Base-by-base conservation (phyloP, 2,329 filamentous ascomycete genomes). In the Teratosphaeria zuluensis region DNA sequence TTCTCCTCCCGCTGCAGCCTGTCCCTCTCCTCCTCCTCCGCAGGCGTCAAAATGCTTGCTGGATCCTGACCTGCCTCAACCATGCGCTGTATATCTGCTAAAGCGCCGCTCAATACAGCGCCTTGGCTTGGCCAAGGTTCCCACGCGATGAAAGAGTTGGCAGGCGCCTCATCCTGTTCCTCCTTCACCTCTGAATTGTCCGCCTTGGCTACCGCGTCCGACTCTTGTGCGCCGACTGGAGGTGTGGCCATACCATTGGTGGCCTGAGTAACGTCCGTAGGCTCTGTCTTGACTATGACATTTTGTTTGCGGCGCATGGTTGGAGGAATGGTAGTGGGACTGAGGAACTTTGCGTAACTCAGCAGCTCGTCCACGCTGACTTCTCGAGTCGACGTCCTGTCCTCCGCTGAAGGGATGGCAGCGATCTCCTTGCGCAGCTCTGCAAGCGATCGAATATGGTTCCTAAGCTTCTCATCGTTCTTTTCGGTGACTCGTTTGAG, bases 111-210 rank as follows among this genome's bases (percentile, higher is more conserved):
- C 33, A 84, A 81, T 62, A 94, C 89, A 60, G 84, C 81, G 33
- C 86, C 83, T 62, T 89, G 84, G 31, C 77, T 78, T 0, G 89
- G 89, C 89, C 89, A 95, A 0, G 90, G 89, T 53, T 84, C 80
- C 9, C 8, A 79, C 11, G 24, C 52, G 3, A 51, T 7, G 16
- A 21, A 48, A 66, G 74, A 53, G 68, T 66, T 51, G 53, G 80
- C 65, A 65, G 69, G 74, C 16, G 72, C 67, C 38, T 70, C 68
- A 42, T 76, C 73, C 32, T 71, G 66, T 51, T 63, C 59, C 4
- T 56, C 21, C 30, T 58, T 59, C 33, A 52, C 53, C 28, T 57
- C 55, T 33, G 51, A 58, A 30, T 62, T 59, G 1, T 59, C 56
- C 54, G 55, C 60, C 24, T 62, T 53, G 21, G 19, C 51, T 14